Percentiles rank a stretch among this genome's conserved stretches.
phyloP scores from a whole-genome alignment of 495 filamentous ascomycete species.

The Lasiosphaeriaceae sp. region DNA sequence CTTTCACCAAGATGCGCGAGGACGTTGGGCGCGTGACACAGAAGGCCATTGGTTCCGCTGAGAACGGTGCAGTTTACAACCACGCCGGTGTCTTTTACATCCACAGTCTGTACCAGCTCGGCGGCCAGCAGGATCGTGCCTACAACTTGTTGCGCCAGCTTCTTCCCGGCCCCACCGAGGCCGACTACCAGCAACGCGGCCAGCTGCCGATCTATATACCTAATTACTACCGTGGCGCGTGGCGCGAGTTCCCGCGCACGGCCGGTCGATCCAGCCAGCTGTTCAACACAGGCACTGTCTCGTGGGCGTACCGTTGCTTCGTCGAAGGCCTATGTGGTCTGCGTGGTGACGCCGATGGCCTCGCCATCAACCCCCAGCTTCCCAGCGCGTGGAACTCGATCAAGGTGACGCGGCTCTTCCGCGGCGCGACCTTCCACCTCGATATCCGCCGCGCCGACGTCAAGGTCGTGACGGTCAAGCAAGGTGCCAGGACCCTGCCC shows the following conservation, averaged over 20 bases:
- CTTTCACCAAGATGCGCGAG: constrained; percentile 52
- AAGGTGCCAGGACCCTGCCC: constrained; percentile 31
- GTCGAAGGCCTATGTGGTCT: constrained; percentile 52
- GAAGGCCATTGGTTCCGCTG: constrained; percentile 52
- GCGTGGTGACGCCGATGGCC: constrained; percentile 43
- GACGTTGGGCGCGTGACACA: constrained; percentile 57
- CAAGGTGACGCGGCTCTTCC: constrained; percentile 45
- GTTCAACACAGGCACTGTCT: constrained; percentile 56
- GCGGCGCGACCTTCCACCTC: constrained; percentile 47
- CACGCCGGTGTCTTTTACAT: constrained; percentile 53
- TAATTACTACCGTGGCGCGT: constrained; percentile 56
- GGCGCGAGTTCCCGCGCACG: constrained; percentile 45
- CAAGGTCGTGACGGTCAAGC: constrained; percentile 37
- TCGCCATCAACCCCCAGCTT: constrained; percentile 45
- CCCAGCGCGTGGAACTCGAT: constrained; percentile 46
- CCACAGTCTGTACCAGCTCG: constrained; percentile 47
- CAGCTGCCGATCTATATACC: constrained; percentile 55
- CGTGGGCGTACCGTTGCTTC: constrained; percentile 53
- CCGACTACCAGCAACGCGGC: constrained; percentile 50
- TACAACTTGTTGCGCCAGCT: constrained; percentile 48
- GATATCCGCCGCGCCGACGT: constrained; percentile 43
- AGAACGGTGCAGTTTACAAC: constrained; percentile 56
- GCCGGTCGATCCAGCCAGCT: constrained; percentile 52
- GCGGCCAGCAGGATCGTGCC: constrained; percentile 45
- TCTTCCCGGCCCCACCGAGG: constrained; percentile 47